Evolutionary conservation across 2,329 filamentous ascomycete species (phyloP), one percentile per base, ranked within the genome.

Genomic region (Aspergillus alliaceus): DNA sequence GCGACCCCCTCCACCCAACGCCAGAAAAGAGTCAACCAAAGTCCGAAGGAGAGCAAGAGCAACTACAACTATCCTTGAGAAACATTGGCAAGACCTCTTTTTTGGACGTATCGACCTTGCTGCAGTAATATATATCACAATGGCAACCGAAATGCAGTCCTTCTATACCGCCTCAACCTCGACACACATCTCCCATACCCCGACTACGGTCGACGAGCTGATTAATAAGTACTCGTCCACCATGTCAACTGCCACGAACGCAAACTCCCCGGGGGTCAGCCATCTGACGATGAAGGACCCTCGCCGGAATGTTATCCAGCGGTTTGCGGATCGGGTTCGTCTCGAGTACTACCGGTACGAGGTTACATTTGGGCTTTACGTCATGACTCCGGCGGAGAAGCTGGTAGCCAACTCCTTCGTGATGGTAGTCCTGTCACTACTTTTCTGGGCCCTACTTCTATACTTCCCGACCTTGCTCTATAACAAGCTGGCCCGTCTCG

Each of bases 291-390:
- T 61, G 53, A 57, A 58, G 27, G 62, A 60, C 11, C 49, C 59
- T 14, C 62, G 59, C 22, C 67, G 64, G 37, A 67, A 67, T 49
- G 49, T 70, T 12, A 20, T 75, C 20, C 68, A 67, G 47, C 72
- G 70, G 14, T 31, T 64, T 40, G 29, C 64, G 29, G 71, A 76
- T 59, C 69, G 69, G 34, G 47, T 75, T 52, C 70, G 71, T 31
- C 72, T 79, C 22, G 72, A 72, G 63, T 79, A 79, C 54, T 79
- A 80, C 60, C 76, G 72, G 53, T 80, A 79, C 59, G 76, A 80
- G 62, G 76, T 80, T 47, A 80, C 77, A 3, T 79, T 75, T 54
- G 73, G 74, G 6, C 63, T 76, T 6, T 79, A 79, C 59, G 69
- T 78, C 24, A 72, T 80, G 73, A 78, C 74, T 0, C 69, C 75